Evolutionary conservation across 2,329 filamentous ascomycete species (phyloP), one percentile per base, ranked within the genome.

Genomic region (Trichoderma lentiforme): DNA sequence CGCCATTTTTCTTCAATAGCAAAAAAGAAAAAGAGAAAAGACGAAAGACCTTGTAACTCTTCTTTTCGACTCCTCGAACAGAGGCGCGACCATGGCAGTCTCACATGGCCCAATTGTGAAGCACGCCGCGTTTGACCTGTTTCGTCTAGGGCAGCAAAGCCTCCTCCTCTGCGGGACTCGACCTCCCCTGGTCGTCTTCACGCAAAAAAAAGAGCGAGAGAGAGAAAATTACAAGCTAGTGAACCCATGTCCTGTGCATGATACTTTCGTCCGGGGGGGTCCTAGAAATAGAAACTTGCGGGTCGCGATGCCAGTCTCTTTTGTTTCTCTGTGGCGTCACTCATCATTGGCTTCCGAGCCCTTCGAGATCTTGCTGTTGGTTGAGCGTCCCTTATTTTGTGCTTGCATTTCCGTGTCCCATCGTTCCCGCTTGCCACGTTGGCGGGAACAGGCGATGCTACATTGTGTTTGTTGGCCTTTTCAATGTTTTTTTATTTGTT

Each of bases 11-110:
- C 39, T n/a, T 26, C 18, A 58, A 26, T 24, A 58, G 6, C 9
- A n/a, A 6, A n/a, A n/a, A 34, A 47, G 7, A 8, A 8, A 47
- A 30, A 24, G 3, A 5, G 7, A 26, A 24, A 15, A 30, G 14
- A 21, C 1, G 3, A 34, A 26, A 18, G 6, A n/a, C 18, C 15
- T 18, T 6, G 43, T 18, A 6, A 14, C n/a, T 63, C 36, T 15
- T 60, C 9, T 47, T 21, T 47, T 14, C 14, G 30, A 15, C 32
- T 18, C 28, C 36, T 69, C 56, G 47, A 30, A 70, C 66, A 51
- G 56, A 70, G 28, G 66, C 66, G 66, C 57, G 64, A 62, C 61
- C 68, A 56, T n/a, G 30, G 68, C 60, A 73, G 71, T 71, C 71
- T 70, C 71, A 63, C 70, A 72, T 56, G 51, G 28, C 24, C 21